phyloP scores from a whole-genome alignment of 2,329 filamentous ascomycete genomes.

The Ceratocystis colombiana region DNA sequence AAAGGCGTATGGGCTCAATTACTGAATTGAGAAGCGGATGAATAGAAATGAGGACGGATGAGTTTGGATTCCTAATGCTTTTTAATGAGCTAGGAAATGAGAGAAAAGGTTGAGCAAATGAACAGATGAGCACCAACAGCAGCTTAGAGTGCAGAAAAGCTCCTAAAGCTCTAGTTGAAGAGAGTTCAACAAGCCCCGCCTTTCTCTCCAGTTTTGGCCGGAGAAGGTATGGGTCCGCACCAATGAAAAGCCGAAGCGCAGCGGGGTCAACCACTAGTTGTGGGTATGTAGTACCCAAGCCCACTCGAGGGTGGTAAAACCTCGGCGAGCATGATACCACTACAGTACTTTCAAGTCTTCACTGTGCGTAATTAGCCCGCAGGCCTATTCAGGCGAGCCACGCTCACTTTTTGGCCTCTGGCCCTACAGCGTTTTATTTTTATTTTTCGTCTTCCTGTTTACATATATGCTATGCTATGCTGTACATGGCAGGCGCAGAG shows the following conservation, averaged over 20 bases:
- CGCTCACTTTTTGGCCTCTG: no score
- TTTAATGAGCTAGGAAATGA: no score
- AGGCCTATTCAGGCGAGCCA: no score
- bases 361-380: background rate
- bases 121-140: no score
- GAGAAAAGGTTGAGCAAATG: no score
- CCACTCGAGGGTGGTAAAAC: background rate
- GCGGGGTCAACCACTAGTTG: background rate
- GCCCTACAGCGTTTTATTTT: no score
- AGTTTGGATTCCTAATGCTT: no score
- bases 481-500: background rate
- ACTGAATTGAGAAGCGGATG: no score
- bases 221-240: background rate
- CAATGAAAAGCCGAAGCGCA: background rate
- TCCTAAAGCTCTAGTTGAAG: background rate
- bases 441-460: background rate
- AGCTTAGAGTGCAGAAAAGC: background rate
- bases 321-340: background rate
- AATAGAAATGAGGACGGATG: no score
- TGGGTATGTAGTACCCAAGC: background rate
- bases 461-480: background rate
- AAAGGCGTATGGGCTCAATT: background rate
- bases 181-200: background rate
- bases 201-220: background rate
- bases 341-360: background rate